A percentile compares a stretch with the other conserved stretches of the same genome.
phyloP scores from a whole-genome alignment of 2,329 filamentous ascomycete species.

The Fusarium zealandicum region DNA sequence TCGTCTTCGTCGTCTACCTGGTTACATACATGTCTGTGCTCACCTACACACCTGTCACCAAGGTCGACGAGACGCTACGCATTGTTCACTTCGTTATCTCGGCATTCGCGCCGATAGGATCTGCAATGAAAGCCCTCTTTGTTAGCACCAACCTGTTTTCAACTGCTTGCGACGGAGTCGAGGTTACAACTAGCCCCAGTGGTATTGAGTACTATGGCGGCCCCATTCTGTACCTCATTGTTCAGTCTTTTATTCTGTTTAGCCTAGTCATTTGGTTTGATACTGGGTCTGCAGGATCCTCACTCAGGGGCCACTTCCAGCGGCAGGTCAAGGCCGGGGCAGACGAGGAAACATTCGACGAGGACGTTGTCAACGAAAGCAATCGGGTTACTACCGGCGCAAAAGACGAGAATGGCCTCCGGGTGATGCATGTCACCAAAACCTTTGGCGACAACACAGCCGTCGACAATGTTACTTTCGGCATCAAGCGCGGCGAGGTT shows the following conservation, averaged over 20 bases:
- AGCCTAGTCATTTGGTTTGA: slow-evolving; percentile 80
- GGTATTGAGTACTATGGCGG: slow-evolving; percentile 79
- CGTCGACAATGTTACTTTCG: slow-evolving; percentile 89
- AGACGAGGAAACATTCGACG: slow-evolving; percentile 53
- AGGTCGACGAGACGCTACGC: slow-evolving; percentile 71
- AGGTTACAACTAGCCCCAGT: slow-evolving; percentile 72
- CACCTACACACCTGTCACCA: slow-evolving; percentile 75
- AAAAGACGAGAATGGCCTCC: slow-evolving; percentile 67
- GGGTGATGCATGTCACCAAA: slow-evolving; percentile 83
- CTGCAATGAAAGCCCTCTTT: slow-evolving; percentile 76
- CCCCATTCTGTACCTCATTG: slow-evolving; percentile 80
- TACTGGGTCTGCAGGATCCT: slow-evolving; percentile 70
- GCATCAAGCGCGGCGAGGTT: slow-evolving; percentile 79
- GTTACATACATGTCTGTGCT: slow-evolving; percentile 75
- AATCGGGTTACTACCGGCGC: slow-evolving; percentile 59
- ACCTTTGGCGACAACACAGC: slow-evolving; percentile 77
- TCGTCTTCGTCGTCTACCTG: slow-evolving; percentile 74
- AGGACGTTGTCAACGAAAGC: slow-evolving; percentile 71
- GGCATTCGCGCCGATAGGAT: slow-evolving; percentile 77
- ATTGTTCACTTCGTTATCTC: slow-evolving; percentile 79
- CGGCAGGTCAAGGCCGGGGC: slow-evolving; percentile 41
- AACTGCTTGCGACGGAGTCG: slow-evolving; percentile 71
- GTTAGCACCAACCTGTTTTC: slow-evolving; percentile 85
- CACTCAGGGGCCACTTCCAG: slow-evolving; percentile 52
- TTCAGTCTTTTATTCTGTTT: slow-evolving; percentile 77